phyloP scores from a whole-genome alignment of 345 rosid genomes.

The Eucalyptus pumila region DNA sequence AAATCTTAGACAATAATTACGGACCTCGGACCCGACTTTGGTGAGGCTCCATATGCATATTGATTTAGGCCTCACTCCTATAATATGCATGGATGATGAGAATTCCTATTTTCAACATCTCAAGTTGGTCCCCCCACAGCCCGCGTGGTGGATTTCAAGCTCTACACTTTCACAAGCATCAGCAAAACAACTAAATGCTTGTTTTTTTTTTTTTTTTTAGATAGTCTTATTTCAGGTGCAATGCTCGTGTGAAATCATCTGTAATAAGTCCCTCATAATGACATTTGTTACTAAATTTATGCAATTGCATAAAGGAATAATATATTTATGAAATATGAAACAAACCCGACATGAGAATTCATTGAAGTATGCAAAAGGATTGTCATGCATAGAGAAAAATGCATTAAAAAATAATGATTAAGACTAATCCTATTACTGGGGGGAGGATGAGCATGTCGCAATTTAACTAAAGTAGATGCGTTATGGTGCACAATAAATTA shows the following conservation, averaged over 20 bases:
- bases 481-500: background rate
- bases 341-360: background rate
- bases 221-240: background rate
- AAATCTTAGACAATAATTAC: background rate
- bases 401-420: background rate
- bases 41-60: background rate
- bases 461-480: background rate
- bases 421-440: rapidly evolving
- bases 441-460: background rate
- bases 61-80: background rate
- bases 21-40: background rate
- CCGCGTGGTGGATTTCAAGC: background rate
- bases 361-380: background rate
- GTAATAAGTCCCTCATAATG: background rate
- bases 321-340: background rate
- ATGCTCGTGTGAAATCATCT: background rate
- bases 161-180: background rate
- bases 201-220: background rate
- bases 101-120: background rate
- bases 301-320: background rate
- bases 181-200: background rate
- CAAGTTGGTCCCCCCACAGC: no score
- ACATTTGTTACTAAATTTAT: background rate
- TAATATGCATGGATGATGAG: background rate
- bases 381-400: background rate